A percentile compares a stretch with the other conserved stretches of the same genome.
Evolutionary conservation across 2,329 filamentous ascomycete genomes (phyloP).

Genomic region (Chaetomium sp.): DNA sequence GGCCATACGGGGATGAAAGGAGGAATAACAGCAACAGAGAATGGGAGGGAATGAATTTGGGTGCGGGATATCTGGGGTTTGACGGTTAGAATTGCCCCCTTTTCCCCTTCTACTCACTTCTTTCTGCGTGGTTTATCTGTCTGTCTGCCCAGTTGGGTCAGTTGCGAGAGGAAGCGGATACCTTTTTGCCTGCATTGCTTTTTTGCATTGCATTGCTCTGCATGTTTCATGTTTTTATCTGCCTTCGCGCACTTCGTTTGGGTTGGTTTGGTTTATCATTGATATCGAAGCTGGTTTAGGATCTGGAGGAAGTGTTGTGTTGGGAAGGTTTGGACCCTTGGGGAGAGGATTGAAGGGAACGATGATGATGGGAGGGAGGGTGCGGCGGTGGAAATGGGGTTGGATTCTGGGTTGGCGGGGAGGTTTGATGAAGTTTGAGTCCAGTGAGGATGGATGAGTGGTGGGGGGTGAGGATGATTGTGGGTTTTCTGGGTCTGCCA

Average conservation of each 20-base stretch:
- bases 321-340: not conserved
- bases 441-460: too few species aligned
- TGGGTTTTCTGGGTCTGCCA: too few species aligned
- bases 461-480: too few species aligned
- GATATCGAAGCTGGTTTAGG: not conserved
- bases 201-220: not conserved
- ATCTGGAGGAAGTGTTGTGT: not conserved
- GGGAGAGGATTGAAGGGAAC: too few species aligned
- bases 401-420: too few species aligned
- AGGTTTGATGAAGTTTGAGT: too few species aligned
- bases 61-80: not conserved
- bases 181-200: not conserved
- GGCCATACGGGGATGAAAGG: not conserved
- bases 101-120: not conserved
- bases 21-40: not conserved
- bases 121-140: not conserved
- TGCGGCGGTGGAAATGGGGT: too few species aligned
- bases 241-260: not conserved
- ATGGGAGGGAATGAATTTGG: too few species aligned
- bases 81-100: not conserved
- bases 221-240: not conserved
- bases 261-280: not conserved
- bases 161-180: not conserved
- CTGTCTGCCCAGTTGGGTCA: not conserved
- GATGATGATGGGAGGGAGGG: too few species aligned